Evolutionary conservation across 1,139 yeast genomes (phyloP).

Genomic region (Pichia norvegensis): DNA sequence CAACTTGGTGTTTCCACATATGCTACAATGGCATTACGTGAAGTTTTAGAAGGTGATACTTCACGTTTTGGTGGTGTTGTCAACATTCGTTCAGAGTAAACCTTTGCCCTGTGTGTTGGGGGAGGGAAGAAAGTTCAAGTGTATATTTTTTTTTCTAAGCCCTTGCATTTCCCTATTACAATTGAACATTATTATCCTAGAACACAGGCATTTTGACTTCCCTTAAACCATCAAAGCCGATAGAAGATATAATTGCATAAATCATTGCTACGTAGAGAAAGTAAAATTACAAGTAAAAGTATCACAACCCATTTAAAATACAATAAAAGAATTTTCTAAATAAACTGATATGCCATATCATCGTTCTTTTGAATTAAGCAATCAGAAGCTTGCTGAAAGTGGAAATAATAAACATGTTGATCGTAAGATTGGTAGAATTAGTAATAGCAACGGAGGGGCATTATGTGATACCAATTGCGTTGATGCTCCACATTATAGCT

Average conservation of each 20-base stretch:
- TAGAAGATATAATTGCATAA: slow-evolving; percentile 1
- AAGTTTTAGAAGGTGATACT: slow-evolving; percentile 37
- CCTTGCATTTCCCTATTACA: too few relatives aligned
- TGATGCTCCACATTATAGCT: neutral
- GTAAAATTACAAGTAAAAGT: neutral
- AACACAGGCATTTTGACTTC: too few relatives aligned
- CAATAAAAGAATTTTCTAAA: neutral
- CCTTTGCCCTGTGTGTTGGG: neutral
- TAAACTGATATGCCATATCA: neutral
- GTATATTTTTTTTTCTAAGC: too few relatives aligned
- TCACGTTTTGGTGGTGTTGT: slow-evolving; percentile 24
- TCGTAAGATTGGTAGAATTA: neutral
- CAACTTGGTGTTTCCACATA: slow-evolving; percentile 82
- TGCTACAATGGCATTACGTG: slow-evolving; percentile 97
- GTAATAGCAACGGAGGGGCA: neutral
- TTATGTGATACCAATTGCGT: slow-evolving; percentile 3
- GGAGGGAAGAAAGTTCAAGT: too few relatives aligned
- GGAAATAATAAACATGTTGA: neutral
- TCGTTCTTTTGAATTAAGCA: neutral
- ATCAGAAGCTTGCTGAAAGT: too few relatives aligned
- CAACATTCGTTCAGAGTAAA: slow-evolving; percentile 6
- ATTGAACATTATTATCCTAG: too few relatives aligned
- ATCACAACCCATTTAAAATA: neutral
- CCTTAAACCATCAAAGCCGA: neutral
- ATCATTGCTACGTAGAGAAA: neutral